A percentile compares a stretch with the other conserved stretches of the same genome.
Evolutionary conservation across 176 grass and related monocot genomes (phyloP).

Genomic region (Chloris gayana): DNA sequence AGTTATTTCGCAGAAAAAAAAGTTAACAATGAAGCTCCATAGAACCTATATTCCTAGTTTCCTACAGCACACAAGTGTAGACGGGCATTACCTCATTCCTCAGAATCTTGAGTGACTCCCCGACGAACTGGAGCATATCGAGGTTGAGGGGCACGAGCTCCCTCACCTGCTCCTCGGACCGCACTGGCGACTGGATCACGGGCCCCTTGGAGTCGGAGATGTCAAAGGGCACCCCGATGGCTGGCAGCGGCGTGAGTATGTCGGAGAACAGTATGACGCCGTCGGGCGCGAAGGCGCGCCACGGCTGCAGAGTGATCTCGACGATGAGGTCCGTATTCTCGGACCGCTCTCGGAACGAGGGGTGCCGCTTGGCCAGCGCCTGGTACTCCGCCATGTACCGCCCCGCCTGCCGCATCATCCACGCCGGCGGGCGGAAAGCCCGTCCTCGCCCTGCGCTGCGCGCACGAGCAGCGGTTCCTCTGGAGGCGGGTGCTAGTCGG

Average conservation of each 20-base stretch:
- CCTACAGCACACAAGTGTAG: conserved; percentile 25
- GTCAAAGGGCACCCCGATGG: conserved; percentile 93
- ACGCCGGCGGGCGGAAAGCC: conserved; percentile 75
- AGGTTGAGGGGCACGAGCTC: conserved; percentile 75
- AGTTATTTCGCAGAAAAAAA: background rate
- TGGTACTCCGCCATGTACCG: conserved; percentile 94
- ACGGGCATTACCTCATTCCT: conserved; percentile 66
- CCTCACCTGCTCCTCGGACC: conserved; percentile 66
- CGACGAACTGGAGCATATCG: conserved; percentile 85
- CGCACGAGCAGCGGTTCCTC: conserved; percentile 85
- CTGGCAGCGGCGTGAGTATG: conserved; percentile 91
- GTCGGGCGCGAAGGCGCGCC: conserved; percentile 84
- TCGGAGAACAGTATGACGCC: conserved; percentile 98
- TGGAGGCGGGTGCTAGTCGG: conserved; percentile 39
- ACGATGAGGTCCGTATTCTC: conserved; percentile 93
- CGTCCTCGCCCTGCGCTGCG: conserved; percentile 71
- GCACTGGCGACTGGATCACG: conserved; percentile 71
- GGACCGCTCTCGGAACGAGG: conserved; percentile 89
- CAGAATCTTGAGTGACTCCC: conserved; percentile 86
- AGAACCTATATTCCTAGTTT: background rate
- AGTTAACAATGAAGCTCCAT: background rate
- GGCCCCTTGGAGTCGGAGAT: conserved; percentile 89
- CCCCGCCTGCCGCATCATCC: conserved; percentile 99
- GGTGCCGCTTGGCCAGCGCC: conserved; percentile 83
- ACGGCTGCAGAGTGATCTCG: conserved; percentile 93